phyloP scores from a whole-genome alignment of 106 monocot species.

The Acorus calamus region DNA sequence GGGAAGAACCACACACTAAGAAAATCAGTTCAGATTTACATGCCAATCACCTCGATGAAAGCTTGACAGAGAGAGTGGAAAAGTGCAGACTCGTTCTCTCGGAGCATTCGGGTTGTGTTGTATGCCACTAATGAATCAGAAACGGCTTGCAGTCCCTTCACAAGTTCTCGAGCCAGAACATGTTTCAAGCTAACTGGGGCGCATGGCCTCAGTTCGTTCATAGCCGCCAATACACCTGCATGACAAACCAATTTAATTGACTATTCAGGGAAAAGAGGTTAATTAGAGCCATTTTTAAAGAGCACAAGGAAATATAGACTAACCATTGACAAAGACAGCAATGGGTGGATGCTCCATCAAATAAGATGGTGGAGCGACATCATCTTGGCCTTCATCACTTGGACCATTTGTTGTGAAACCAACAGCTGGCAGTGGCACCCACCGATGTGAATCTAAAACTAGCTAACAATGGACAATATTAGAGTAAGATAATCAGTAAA shows the following conservation, averaged over 20 bases:
- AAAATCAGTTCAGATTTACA: not conserved
- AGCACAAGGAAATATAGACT: not conserved
- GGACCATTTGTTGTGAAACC: constrained; percentile 61
- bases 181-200: constrained; percentile 71
- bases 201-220: constrained; percentile 93
- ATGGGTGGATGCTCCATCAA: constrained; percentile 95
- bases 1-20: no score
- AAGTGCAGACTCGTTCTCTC: constrained; percentile 76
- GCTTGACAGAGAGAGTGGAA: constrained; percentile 89
- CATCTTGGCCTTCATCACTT: constrained; percentile 59
- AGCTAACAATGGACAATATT: constrained; percentile 22
- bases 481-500: not conserved
- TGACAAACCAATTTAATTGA: not conserved
- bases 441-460: constrained; percentile 88
- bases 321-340: constrained; percentile 97
- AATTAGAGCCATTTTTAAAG: no score
- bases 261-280: not conserved
- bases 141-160: constrained; percentile 66
- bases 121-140: constrained; percentile 67
- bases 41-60: constrained; percentile 57
- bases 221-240: constrained; percentile 77
- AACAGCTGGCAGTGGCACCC: constrained; percentile 93
- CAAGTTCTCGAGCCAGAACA: constrained; percentile 61
- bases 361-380: constrained; percentile 73
- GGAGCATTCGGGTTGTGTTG: constrained; percentile 69